These are phyloP conservation scores for Senna siamea DNA, from an alignment of 306 rosid genomes.

Conservation along the genomic window DNA sequence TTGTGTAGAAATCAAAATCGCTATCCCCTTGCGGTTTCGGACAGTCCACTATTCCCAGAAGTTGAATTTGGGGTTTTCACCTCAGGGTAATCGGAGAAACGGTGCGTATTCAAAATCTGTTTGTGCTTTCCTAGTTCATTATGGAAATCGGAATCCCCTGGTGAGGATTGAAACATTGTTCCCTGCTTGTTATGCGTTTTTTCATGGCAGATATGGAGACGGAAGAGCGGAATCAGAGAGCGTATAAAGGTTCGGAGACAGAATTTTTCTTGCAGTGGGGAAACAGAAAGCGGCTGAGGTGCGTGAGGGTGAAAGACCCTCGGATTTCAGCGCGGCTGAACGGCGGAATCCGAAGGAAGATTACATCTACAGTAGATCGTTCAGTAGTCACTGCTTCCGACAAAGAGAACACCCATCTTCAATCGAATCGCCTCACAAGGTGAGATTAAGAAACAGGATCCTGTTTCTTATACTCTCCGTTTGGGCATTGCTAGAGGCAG, in stretches of 20 bases:
- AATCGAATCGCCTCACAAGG: slow-evolving; percentile 71
- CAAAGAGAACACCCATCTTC: slow-evolving; percentile 54
- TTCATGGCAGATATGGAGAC: slow-evolving; percentile 58
- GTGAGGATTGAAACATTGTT: neutral
- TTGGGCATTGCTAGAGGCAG: neutral
- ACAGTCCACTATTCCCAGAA: neutral
- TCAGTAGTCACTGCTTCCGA: slow-evolving; percentile 50
- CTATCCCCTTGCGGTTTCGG: neutral
- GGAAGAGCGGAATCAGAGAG: slow-evolving; percentile 68
- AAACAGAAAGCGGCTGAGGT: slow-evolving; percentile 61
- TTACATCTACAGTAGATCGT: slow-evolving; percentile 46
- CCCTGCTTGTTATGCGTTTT: neutral
- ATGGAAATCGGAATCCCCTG: slow-evolving; percentile 22
- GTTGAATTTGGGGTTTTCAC: neutral
- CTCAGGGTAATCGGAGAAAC: slow-evolving; percentile 7
- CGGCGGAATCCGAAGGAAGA: slow-evolving; percentile 63
- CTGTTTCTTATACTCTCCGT: neutral
- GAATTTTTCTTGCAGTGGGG: slow-evolving; percentile 85
- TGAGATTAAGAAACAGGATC: slow-evolving; percentile 32
- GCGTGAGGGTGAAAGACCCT: slow-evolving; percentile 76
- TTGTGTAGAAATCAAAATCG: neutral
- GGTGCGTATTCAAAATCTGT: neutral
- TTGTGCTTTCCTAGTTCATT: slow-evolving; percentile 9
- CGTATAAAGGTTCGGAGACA: slow-evolving; percentile 53
- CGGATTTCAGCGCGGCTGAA: slow-evolving; percentile 58